A percentile compares a stretch with the other conserved stretches of the same genome.
phyloP scores from a whole-genome alignment of 768 basidiomycete species.

The Xerocomellus amylosporus region DNA sequence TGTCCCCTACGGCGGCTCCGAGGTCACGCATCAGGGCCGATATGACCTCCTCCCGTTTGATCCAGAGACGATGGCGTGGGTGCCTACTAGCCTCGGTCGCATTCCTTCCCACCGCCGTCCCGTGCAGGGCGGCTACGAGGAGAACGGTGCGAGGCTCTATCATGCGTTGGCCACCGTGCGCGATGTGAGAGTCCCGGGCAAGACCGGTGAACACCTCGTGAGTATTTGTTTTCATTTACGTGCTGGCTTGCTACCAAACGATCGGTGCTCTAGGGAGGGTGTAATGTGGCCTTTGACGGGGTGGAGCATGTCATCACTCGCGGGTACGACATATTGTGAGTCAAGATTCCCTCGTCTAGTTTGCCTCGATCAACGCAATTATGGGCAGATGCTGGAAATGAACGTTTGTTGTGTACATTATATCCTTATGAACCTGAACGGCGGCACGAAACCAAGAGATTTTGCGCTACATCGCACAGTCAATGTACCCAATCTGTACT shows the following conservation, averaged over 20 bases:
- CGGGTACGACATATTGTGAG: slow-evolving; percentile 46
- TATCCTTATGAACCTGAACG: no score
- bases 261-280: slow-evolving; percentile 34
- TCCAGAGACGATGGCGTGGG: slow-evolving; percentile 69
- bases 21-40: slow-evolving; percentile 59
- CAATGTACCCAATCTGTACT: neutral
- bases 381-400: slow-evolving; percentile 38
- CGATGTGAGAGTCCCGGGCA: slow-evolving; percentile 65
- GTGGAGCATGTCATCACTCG: slow-evolving; percentile 38
- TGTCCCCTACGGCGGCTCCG: slow-evolving; percentile 64
- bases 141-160: slow-evolving; percentile 60
- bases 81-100: slow-evolving; percentile 55
- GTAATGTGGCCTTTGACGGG: slow-evolving; percentile 40
- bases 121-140: slow-evolving; percentile 76
- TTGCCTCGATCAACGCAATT: neutral
- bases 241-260: neutral
- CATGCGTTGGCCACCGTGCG: slow-evolving; percentile 58
- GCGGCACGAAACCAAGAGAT: no score
- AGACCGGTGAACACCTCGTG: slow-evolving; percentile 69
- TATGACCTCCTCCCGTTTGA: slow-evolving; percentile 76
- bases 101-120: slow-evolving; percentile 57
- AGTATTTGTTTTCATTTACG: slow-evolving; percentile 22
- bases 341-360: neutral
- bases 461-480: no score
- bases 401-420: neutral